phyloP scores from a whole-genome alignment of 176 grass and related monocot genomes.

The Aegilops longissima region DNA sequence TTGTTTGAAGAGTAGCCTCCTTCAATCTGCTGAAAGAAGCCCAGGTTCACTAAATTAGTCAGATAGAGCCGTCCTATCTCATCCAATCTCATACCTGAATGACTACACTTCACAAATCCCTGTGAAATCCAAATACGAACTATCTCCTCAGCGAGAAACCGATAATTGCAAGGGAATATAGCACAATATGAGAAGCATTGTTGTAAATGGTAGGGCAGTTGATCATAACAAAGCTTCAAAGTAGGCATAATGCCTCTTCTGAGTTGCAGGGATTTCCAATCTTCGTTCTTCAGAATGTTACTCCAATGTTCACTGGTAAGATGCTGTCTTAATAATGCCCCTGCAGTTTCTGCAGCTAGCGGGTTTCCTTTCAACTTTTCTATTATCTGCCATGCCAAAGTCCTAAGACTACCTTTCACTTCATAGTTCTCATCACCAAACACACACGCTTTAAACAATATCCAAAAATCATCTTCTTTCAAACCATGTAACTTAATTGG shows the following conservation, averaged over 20 bases:
- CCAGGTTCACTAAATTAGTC: constrained; percentile 8
- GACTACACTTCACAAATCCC: constrained; percentile 28
- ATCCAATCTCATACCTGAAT: constrained; percentile 22
- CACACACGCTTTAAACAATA: constrained; percentile 12
- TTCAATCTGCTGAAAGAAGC: constrained; percentile 4
- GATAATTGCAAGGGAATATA: background rate
- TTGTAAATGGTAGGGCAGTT: constrained; percentile 21
- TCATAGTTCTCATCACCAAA: constrained; percentile 22
- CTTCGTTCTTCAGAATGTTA: constrained; percentile 22
- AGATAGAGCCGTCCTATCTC: constrained; percentile 35
- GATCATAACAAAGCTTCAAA: constrained; percentile 36
- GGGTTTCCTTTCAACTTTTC: background rate
- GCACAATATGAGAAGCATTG: constrained; percentile 26
- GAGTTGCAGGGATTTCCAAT: constrained; percentile 28
- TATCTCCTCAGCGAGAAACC: background rate
- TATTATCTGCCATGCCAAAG: background rate
- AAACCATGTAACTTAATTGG: background rate
- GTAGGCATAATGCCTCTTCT: constrained; percentile 10
- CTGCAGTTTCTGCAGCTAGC: constrained; percentile 34
- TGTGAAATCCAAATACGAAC: constrained; percentile 49
- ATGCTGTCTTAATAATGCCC: background rate
- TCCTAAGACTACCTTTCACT: background rate
- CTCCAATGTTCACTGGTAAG: constrained; percentile 26
- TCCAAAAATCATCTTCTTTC: background rate
- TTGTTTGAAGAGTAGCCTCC: background rate